Conservation (phyloP, 202 grass and related monocot species). For the Dendrocalamus latiflorus region DNA sequence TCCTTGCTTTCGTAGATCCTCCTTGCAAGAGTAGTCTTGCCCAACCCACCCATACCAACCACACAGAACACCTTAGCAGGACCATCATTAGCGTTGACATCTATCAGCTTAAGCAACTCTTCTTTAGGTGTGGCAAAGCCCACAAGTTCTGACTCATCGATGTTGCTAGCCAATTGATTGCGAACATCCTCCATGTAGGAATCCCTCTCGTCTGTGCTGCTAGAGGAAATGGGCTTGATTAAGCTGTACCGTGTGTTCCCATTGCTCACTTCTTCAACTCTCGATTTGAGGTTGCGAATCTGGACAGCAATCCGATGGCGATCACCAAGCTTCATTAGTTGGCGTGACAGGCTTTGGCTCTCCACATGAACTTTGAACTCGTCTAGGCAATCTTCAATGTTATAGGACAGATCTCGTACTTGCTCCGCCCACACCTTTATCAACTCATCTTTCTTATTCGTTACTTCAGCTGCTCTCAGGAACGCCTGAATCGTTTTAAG, state of each 20-base stretch:
- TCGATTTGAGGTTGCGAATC: slow-evolving; percentile 25
- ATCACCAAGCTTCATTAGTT: neutral
- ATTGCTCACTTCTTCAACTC: slow-evolving; percentile 12
- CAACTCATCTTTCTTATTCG: neutral
- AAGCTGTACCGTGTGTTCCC: neutral
- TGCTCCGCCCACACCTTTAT: slow-evolving; percentile 13
- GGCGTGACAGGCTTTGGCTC: neutral
- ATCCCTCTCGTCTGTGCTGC: neutral
- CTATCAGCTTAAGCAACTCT: no score
- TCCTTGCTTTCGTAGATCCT: no score
- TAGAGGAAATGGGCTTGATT: neutral
- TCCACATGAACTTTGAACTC: slow-evolving; percentile 3
- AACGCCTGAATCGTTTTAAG: slow-evolving; percentile 23
- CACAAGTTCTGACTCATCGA: no score
- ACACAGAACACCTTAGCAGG: no score
- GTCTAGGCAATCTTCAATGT: slow-evolving; percentile 22
- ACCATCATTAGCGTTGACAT: no score
- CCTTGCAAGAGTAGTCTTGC: no score
- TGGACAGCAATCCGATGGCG: neutral
- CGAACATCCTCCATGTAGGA: no score
- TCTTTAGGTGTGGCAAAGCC: no score
- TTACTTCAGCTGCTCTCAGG: neutral
- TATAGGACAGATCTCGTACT: slow-evolving; percentile 7
- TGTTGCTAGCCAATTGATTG: no score
- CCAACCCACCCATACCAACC: no score